Evolutionary conservation across 2,329 filamentous ascomycete genomes (phyloP), one percentile per base, ranked within the genome.

Genomic region (Intubia oerlemansii): DNA sequence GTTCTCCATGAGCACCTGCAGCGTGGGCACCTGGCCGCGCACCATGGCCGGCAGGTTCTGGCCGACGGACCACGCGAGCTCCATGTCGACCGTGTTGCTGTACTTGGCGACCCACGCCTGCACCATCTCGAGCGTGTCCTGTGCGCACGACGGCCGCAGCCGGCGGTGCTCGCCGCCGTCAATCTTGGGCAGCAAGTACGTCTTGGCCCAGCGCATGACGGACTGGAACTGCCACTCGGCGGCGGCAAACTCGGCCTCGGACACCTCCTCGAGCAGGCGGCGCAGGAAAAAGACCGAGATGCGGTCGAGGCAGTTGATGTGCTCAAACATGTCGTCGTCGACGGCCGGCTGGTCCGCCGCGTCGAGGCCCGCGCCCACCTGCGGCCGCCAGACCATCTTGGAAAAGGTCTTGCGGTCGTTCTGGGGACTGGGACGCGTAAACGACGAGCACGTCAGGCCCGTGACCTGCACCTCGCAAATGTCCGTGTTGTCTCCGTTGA

Each of bases 1-100:
- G 19, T 51, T 41, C 22, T 47, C 36, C 32, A 34, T 41, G 29
- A 56, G 39, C 10, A 45, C 32, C 26, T 53, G 49, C 9, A 53
- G 38, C 5, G 29, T 34, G 4, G 30, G 21, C 12, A 29, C 23
- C n/a, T 29, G 17, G 21, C 30, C 30, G 14, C 36, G 32, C 9
- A 38, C 29, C 17, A 32, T 34, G 19, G 25, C 33, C 5, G 29
- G 25, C 12, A 38, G 15, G 16, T 29, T 26, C 9, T 23, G 27
- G 23, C 35, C 36, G 4, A 37, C 33, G 17, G 35, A 30, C 13
- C 21, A 25, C 13, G 32, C 29, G n/a, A 38, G 23, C 21, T 31
- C 28, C 32, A 38, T 27, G 27, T 38, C 36, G 19, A 33, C 33
- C 7, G 10, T 15, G 29, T 31, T 9, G 24, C 20, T 19, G 13